Evolutionary conservation across 305 asterid species (phyloP).

Genomic region (Fraxinus albicans): DNA sequence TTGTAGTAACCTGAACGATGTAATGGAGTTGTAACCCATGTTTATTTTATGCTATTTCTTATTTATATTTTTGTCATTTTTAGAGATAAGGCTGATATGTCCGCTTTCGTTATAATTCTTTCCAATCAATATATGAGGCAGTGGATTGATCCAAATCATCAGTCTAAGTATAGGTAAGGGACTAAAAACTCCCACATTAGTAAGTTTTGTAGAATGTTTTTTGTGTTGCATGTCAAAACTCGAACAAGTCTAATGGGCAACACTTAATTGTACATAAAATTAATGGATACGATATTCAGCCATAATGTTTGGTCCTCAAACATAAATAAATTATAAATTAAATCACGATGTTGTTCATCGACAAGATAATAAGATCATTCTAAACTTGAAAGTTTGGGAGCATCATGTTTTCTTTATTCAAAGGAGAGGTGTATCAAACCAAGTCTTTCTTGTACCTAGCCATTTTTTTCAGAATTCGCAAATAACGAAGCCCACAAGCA

Average conservation of each 20-base stretch:
- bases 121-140: background rate
- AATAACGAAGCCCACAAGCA: conserved; percentile 40
- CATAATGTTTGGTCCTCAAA: background rate
- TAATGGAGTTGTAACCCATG: background rate
- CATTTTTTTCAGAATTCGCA: background rate
- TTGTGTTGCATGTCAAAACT: background rate
- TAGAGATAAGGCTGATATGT: background rate
- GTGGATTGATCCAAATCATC: background rate
- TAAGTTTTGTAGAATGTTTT: background rate
- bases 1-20: background rate
- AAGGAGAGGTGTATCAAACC: background rate
- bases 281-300: background rate
- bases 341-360: background rate
- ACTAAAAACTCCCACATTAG: background rate
- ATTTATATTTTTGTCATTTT: background rate
- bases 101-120: background rate
- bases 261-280: background rate
- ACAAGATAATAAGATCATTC: background rate
- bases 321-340: background rate
- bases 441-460: background rate
- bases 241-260: background rate
- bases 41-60: background rate
- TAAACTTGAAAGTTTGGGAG: background rate
- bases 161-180: too few relatives aligned
- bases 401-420: background rate